Conservation (phyloP, 2,329 filamentous ascomycete genomes). For the Fusarium mundagurra region DNA sequence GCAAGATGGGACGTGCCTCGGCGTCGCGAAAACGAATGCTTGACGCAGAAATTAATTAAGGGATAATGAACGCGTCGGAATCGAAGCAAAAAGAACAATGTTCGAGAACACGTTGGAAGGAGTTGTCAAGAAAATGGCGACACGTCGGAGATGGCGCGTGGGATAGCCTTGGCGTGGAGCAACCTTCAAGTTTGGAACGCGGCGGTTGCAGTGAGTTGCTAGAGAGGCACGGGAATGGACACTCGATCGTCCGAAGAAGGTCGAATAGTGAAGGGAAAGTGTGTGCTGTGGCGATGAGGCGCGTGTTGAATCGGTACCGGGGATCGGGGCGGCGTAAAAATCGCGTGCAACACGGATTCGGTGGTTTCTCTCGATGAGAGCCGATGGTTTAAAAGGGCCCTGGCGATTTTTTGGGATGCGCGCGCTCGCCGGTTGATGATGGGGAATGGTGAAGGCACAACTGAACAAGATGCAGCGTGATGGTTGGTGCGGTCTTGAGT, state of each 20-base stretch:
- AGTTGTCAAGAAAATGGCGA: constrained; percentile 38
- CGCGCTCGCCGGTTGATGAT: constrained; percentile 63
- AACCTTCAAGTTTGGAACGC: constrained; percentile 38
- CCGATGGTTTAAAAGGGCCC: constrained; percentile 68
- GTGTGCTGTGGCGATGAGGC: constrained; percentile 53
- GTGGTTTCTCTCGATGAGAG: constrained; percentile 64
- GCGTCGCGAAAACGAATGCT: constrained; percentile 43
- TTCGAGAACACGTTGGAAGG: constrained; percentile 21
- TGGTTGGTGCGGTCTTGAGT: constrained; percentile 56
- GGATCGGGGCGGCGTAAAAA: constrained; percentile 59
- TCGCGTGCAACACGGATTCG: constrained; percentile 65
- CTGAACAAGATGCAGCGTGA: constrained; percentile 61
- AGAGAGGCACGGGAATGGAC: constrained; percentile 36
- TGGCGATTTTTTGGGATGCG: constrained; percentile 71
- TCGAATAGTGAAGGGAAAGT: constrained; percentile 53
- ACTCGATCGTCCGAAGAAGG: constrained; percentile 38
- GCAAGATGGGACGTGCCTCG: constrained; percentile 26
- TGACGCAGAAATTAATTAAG: constrained; percentile 24
- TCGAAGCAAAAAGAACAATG: constrained; percentile 31
- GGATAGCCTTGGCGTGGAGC: constrained; percentile 35
- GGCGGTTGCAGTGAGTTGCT: constrained; percentile 21
- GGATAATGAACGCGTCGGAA: constrained; percentile 43
- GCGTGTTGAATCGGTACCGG: constrained; percentile 54
- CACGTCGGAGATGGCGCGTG: constrained; percentile 45
- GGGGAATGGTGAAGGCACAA: constrained; percentile 64